Base-by-base conservation (phyloP, 495 filamentous ascomycete species). In the Xylaria cubensis region DNA sequence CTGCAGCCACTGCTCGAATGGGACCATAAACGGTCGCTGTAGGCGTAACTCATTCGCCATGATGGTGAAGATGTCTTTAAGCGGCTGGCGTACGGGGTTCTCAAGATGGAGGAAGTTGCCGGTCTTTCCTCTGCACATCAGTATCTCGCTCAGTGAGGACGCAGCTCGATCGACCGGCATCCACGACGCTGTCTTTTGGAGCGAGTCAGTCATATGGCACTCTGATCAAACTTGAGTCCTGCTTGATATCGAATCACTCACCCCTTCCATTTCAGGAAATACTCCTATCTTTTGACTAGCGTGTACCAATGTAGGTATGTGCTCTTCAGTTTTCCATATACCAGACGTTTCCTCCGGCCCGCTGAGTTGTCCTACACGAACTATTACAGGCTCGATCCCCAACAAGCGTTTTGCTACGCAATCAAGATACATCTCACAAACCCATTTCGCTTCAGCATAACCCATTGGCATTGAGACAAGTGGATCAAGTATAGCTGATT, bases 101-200 rank as follows among this genome's bases (percentile, higher is more conserved):
- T 84, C 82, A 15, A 84, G 73, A 58, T 84, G 82, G 24, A 81
- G 81, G 17, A 83, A 75, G 15, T 74, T 73, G 2, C 73, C 48
- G 0, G 61, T 62, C 1, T 72, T 64, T 9, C 64, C 26, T 9
- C 69, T 67, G 41, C 69, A 69, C 29, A 84, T 69, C 9, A 84
- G 58, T 9, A 84, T 69, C 39, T 84, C 82, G 6, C 72, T 56
- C 2, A 78, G 42, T 1, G 78, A 73, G n/a, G 56, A 67, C 39
- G 82, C 82, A 0, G 79, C 82, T 10, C 70, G 67, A 50, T 83
- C 82, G 21, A 84, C 81, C 21, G 82, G 81, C 24, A 83, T 74
- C 82, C 82, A 84, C 12, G 82, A 82, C 19, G 82, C 74, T 13
- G 74, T 79, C 81, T 83, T 36, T n/a, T 4, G 5, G 39, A 2